phyloP scores from a whole-genome alignment of 345 rosid species.

The Boechera divaricarpa region DNA sequence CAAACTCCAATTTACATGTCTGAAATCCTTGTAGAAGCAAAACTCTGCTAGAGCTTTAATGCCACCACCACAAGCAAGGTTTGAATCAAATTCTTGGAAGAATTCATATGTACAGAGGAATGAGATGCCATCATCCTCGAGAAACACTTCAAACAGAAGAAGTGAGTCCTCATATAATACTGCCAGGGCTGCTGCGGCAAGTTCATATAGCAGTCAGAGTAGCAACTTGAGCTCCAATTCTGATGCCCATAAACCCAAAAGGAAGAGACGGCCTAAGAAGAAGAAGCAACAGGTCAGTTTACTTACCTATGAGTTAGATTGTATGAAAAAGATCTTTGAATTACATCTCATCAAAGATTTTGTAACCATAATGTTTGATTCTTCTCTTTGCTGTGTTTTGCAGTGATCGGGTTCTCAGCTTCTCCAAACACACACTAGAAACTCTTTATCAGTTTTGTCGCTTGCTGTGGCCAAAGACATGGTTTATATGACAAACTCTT shows the following conservation, averaged over 20 bases:
- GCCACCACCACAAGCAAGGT: slow-evolving; percentile 94
- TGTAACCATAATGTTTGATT: slow-evolving; percentile 8
- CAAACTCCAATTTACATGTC: not conserved
- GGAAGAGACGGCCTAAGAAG: slow-evolving; percentile 97
- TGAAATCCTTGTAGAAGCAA: slow-evolving; percentile 54
- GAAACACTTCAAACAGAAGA: slow-evolving; percentile 66
- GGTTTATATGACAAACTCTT: too few species aligned
- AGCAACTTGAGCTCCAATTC: slow-evolving; percentile 94
- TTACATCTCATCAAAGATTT: slow-evolving; percentile 1
- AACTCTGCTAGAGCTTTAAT: slow-evolving; percentile 82
- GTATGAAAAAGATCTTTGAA: not conserved
- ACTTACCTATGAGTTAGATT: not conserved
- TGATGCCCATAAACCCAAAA: slow-evolving; percentile 88
- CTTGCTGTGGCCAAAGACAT: not conserved
- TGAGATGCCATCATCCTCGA: slow-evolving; percentile 64
- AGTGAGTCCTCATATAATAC: slow-evolving; percentile 56
- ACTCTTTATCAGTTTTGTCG: not conserved
- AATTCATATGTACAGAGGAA: slow-evolving; percentile 53
- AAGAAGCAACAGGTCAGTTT: slow-evolving; percentile 63
- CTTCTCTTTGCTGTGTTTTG: slow-evolving; percentile 27
- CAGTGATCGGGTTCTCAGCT: slow-evolving; percentile 33
- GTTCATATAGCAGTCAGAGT: slow-evolving; percentile 69
- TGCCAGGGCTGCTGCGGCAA: slow-evolving; percentile 54
- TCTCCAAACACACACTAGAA: slow-evolving; percentile 30
- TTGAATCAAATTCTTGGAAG: slow-evolving; percentile 70